phyloP scores from a whole-genome alignment of 495 filamentous ascomycete species.

The Penicillium paradoxum region DNA sequence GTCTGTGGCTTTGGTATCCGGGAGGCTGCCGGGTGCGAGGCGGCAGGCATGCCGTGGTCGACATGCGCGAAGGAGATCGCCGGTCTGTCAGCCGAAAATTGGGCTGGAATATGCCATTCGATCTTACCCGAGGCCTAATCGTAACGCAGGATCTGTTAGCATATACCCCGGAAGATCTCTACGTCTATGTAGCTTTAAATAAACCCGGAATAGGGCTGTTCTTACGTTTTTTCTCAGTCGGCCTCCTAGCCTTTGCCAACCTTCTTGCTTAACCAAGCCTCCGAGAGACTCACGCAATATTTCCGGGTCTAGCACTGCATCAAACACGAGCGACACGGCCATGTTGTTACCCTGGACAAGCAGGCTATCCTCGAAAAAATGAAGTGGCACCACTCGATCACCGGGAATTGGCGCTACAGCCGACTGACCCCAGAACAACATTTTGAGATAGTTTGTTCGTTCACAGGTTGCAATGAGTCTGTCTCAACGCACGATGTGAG shows the following conservation, averaged over 20 bases:
- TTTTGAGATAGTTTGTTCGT: background rate
- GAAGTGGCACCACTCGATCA: constrained; percentile 18
- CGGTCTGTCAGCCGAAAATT: constrained; percentile 32
- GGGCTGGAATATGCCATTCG: constrained; percentile 41
- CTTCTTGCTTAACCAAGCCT: constrained; percentile 32
- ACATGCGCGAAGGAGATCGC: constrained; percentile 34
- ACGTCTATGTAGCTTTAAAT: background rate
- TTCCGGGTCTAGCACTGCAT: constrained; percentile 46
- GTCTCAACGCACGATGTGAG: background rate
- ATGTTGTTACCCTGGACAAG: constrained; percentile 23
- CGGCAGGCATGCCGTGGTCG: constrained; percentile 23
- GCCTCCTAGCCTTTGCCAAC: constrained; percentile 46
- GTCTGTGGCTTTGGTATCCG: constrained; percentile 13
- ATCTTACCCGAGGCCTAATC: constrained; percentile 25
- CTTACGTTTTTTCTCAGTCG: constrained; percentile 40
- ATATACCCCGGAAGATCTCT: background rate
- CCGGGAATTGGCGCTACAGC: constrained; percentile 13
- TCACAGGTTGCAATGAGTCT: background rate
- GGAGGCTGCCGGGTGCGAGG: constrained; percentile 33
- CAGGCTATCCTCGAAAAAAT: constrained; percentile 22
- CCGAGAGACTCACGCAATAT: constrained; percentile 36
- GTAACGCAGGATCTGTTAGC: background rate
- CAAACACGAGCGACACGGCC: constrained; percentile 37
- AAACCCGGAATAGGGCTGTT: too few species aligned
- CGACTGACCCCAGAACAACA: constrained; percentile 10